A percentile compares a stretch with the other conserved stretches of the same genome.
Conservation (phyloP, 305 asterid genomes). For the Solanum hybrid region DNA sequence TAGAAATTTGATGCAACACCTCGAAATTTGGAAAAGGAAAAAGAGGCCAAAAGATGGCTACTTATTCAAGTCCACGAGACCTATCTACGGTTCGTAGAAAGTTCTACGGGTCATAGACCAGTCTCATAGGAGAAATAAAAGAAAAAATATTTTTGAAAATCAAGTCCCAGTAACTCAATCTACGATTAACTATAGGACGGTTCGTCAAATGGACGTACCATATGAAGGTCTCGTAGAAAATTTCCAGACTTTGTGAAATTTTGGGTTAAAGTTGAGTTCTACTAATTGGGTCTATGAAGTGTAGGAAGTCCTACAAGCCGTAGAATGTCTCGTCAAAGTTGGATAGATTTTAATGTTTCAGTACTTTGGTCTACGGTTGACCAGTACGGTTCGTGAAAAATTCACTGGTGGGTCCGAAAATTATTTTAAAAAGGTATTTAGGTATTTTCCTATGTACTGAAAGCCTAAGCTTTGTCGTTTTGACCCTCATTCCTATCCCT, state of each 20-base stretch:
- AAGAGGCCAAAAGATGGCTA: background rate
- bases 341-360: background rate
- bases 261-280: background rate
- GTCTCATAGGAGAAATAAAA: background rate
- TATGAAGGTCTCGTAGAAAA: background rate
- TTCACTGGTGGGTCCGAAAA: background rate
- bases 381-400: background rate
- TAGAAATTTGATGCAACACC: background rate
- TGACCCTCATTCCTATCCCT: background rate
- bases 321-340: background rate
- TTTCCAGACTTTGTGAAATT: background rate
- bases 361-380: background rate
- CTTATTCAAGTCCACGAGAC: background rate
- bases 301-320: background rate
- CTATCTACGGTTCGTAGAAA: background rate
- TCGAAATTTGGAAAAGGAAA: background rate
- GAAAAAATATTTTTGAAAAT: background rate
- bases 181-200: background rate
- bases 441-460: background rate
- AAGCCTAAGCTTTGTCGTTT: background rate
- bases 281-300: background rate
- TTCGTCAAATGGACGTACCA: background rate
- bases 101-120: background rate
- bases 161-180: background rate
- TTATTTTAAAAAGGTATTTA: background rate